Evolutionary conservation across 2,329 filamentous ascomycete genomes (phyloP), one percentile per base, ranked within the genome.

Genomic region (Chaetomiaceae sp.): DNA sequence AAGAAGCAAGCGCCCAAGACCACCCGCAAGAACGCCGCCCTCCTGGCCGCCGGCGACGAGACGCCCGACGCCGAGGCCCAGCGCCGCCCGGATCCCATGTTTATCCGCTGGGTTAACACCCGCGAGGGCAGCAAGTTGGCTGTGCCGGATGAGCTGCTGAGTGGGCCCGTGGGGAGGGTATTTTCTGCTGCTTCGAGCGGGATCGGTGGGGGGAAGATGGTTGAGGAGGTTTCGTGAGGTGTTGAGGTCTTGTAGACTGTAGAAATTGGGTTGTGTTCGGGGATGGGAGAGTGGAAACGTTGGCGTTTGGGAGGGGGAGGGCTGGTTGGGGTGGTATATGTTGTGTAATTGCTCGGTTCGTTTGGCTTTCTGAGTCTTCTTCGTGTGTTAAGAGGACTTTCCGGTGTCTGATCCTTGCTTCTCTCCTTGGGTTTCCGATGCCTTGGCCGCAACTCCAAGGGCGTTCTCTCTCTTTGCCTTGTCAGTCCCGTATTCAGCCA

Each of bases 1-100:
- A 91, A 91, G 70, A 91, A 91, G 67, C 89, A 91, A 68, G 87
- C 88, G 1, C 85, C 88, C 22, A 91, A 92, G 69, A 82, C 82
- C 53, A 85, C 80, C 60, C 74, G 76, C 59, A 81, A 79, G 61
- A 49, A 44, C 36, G 76, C 69, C 29, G 76, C 66, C 40, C 70
- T 59, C 50, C 67, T 70, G 63, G 73, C 63, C 63, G 73, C 63
- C 51, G 79, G 75, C 31, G 78, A 78, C 11, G 76, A 74, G 9
- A 73, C 72, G 2, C 74, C 75, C 7, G 79, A 79, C 46, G 71
- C 68, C 1, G 75, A 77, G 2, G 60, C 66, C 2, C 72, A 74
- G 34, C 80, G 73, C n/a, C n/a, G n/a, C 58, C 73, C 84, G 0
- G 77, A 82, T 56, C 77, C 84, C 1, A 72, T 84, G 7, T 86